Conservation (phyloP, 2,329 filamentous ascomycete genomes). For the Thelonectria rubi region DNA sequence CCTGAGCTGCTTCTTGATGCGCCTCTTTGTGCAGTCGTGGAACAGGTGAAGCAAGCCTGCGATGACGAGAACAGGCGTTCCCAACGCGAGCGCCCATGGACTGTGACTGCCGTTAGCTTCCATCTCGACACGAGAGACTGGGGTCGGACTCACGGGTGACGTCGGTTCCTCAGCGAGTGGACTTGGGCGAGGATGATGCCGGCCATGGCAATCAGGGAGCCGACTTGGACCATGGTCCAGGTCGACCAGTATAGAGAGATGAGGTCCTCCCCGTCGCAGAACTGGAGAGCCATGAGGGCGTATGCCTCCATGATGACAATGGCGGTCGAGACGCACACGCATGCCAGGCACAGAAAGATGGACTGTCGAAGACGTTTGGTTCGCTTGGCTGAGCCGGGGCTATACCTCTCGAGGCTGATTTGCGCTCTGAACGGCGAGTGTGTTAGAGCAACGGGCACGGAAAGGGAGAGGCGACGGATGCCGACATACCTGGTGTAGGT, state of each 20-base stretch:
- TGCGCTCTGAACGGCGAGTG: slow-evolving; percentile 43
- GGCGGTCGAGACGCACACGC: slow-evolving; percentile 55
- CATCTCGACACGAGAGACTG: background rate
- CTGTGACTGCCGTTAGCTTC: slow-evolving; percentile 39
- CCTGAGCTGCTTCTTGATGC: slow-evolving; percentile 46
- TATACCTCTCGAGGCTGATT: slow-evolving; percentile 49
- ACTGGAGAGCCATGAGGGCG: slow-evolving; percentile 62
- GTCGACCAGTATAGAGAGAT: slow-evolving; percentile 67
- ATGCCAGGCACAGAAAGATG: slow-evolving; percentile 54
- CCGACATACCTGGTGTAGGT: slow-evolving; percentile 7
- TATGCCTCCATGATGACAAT: slow-evolving; percentile 65
- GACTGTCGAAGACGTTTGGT: slow-evolving; percentile 52
- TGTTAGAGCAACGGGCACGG: background rate
- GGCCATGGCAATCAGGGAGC: slow-evolving; percentile 47
- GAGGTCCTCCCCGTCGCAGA: slow-evolving; percentile 68
- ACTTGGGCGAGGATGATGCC: slow-evolving; percentile 64
- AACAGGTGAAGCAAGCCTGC: slow-evolving; percentile 62
- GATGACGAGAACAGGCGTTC: slow-evolving; percentile 68
- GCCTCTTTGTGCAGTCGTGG: slow-evolving; percentile 51
- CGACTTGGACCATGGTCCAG: slow-evolving; percentile 68
- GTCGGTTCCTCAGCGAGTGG: slow-evolving; percentile 58
- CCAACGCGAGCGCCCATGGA: slow-evolving; percentile 67
- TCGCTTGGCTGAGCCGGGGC: slow-evolving; percentile 45
- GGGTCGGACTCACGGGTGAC: slow-evolving; percentile 57
- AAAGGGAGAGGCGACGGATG: background rate